Evolutionary conservation across 805 yeast species (phyloP).

Genomic region (Sugiyamaella lignohabitans): DNA sequence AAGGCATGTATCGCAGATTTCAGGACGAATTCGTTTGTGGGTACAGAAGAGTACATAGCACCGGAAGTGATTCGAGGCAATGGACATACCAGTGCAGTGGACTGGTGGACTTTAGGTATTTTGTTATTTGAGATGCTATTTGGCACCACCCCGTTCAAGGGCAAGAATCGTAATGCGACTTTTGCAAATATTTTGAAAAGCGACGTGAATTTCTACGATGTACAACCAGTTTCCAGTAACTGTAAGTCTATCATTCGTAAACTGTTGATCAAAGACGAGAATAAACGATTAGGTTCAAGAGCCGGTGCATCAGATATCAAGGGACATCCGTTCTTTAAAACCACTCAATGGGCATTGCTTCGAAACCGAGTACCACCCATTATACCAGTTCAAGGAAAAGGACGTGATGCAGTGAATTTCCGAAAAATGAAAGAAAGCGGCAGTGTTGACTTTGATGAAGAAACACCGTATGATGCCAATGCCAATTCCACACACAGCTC

Average conservation of each 20-base stretch:
- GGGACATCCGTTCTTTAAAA: constrained; percentile 84
- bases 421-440: constrained; percentile 27
- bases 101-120: constrained; percentile 99
- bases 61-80: constrained; percentile 97
- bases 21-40: constrained; percentile 95
- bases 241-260: constrained; percentile 79
- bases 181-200: constrained; percentile 79
- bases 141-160: constrained; percentile 96
- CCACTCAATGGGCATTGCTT: constrained; percentile 89
- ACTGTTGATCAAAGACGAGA: constrained; percentile 80
- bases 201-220: constrained; percentile 75
- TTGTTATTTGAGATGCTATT: constrained; percentile 88
- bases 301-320: constrained; percentile 95
- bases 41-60: constrained; percentile 97
- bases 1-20: constrained; percentile 94
- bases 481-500: not conserved
- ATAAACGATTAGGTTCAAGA: constrained; percentile 80
- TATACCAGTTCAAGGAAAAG: constrained; percentile 71
- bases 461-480: constrained; percentile 5
- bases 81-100: constrained; percentile 97
- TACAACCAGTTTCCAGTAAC: constrained; percentile 56
- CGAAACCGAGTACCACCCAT: constrained; percentile 93
- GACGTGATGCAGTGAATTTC: constrained; percentile 40
- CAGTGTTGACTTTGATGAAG: constrained; percentile 29
- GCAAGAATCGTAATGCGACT: constrained; percentile 79